Conservation (phyloP, 1,284 basidiomycete species). For the Rhodotorula sp. region DNA sequence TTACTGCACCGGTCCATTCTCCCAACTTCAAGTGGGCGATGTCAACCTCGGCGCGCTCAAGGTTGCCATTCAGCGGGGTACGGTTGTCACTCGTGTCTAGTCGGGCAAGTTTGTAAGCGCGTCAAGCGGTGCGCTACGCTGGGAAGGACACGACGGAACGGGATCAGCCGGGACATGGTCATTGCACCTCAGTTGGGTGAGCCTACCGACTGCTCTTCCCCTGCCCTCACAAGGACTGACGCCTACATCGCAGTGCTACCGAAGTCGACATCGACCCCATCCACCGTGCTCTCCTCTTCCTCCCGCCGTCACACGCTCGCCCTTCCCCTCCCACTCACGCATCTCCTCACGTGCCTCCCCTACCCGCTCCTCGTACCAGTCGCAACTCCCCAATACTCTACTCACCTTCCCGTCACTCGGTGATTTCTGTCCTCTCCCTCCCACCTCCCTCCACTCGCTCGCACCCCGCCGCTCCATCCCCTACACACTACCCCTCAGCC, state of each 20-base stretch:
- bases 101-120: not conserved
- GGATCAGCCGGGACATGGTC: not conserved
- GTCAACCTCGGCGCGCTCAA: not conserved
- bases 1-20: not conserved
- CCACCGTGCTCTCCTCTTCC: slow-evolving; percentile 5
- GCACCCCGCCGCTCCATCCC: not conserved
- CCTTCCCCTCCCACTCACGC: not conserved
- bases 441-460: not conserved
- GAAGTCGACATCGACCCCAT: slow-evolving; percentile 7
- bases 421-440: slow-evolving; percentile 9
- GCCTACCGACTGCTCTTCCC: no score
- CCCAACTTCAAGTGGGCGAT: not conserved
- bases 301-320: not conserved
- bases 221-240: no score
- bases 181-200: not conserved
- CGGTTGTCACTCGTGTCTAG: not conserved
- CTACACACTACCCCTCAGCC: not conserved
- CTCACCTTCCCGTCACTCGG: not conserved
- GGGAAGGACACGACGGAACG: not conserved
- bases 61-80: not conserved
- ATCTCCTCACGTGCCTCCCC: not conserved
- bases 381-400: slow-evolving; percentile 17
- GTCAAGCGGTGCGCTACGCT: not conserved
- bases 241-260: not conserved
- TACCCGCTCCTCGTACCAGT: not conserved